phyloP scores from a whole-genome alignment of 768 basidiomycete genomes.

The Phylloporus rhodoxanthus region DNA sequence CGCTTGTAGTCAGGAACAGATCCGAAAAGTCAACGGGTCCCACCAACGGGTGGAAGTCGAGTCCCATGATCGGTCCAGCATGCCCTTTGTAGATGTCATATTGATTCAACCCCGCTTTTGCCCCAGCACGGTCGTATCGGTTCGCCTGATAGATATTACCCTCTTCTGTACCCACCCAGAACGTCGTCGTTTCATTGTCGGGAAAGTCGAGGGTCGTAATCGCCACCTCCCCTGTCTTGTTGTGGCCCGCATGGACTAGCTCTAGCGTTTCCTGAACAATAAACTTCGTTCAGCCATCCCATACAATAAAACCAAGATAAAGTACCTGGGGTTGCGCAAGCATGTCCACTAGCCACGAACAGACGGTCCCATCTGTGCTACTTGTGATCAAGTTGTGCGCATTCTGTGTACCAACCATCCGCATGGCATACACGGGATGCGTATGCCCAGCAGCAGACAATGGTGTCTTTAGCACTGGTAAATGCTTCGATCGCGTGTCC shows the following conservation, averaged over 20 bases:
- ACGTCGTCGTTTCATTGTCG: constrained; percentile 92
- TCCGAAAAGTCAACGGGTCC: constrained; percentile 95
- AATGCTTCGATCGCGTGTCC: constrained; percentile 95
- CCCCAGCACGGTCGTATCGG: constrained; percentile 92
- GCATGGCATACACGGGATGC: constrained; percentile 97
- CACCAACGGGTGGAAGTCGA: constrained; percentile 89
- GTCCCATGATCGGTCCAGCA: constrained; percentile 86
- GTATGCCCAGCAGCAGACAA: constrained; percentile 95
- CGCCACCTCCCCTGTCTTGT: constrained; percentile 95
- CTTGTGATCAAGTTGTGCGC: constrained; percentile 96
- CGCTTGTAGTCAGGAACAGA: constrained; percentile 85
- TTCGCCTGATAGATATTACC: constrained; percentile 96
- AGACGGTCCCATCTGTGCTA: constrained; percentile 95
- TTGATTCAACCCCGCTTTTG: constrained; percentile 93
- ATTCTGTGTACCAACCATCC: constrained; percentile 97
- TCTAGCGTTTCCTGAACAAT: constrained; percentile 81
- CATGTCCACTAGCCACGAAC: constrained; percentile 98
- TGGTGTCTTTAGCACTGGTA: constrained; percentile 95
- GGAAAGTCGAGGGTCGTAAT: constrained; percentile 94
- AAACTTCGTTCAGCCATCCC: constrained; percentile 1
- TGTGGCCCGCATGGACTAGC: constrained; percentile 82
- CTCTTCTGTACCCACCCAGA: constrained; percentile 98
- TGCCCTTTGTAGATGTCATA: constrained; percentile 92
- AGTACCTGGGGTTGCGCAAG: constrained; percentile 91
- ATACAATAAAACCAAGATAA: background rate